These are phyloP conservation scores for Pichia norvegensis DNA, from an alignment of 1,139 yeast genomes.

Conservation along the genomic window DNA sequence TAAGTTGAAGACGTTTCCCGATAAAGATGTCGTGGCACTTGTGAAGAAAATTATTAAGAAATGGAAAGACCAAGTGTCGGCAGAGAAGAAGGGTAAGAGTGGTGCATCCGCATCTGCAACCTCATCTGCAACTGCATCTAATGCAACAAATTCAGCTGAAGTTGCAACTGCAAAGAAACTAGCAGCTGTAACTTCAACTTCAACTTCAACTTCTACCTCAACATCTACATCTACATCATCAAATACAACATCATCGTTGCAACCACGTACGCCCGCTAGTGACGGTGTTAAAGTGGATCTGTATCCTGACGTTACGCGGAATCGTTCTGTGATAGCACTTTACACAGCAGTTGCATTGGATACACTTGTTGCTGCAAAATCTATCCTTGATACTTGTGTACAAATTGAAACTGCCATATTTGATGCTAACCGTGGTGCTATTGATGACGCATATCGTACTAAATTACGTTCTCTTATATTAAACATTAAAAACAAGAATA, in stretches of 20 bases:
- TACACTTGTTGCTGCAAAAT: constrained; percentile 49
- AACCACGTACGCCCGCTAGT: constrained; percentile 54
- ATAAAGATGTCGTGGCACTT: constrained; percentile 54
- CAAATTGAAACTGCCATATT: constrained; percentile 70
- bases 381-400: constrained; percentile 56
- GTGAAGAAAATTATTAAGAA: constrained; percentile 76
- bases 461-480: constrained; percentile 76
- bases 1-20: constrained; percentile 65
- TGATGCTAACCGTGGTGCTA: constrained; percentile 47
- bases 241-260: not conserved
- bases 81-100: constrained; percentile 38
- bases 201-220: not conserved
- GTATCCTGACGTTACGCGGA: constrained; percentile 66
- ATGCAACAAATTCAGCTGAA: too few relatives aligned
- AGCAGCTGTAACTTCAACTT: not conserved
- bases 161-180: constrained; percentile 1
- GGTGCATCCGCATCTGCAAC: constrained; percentile 13
- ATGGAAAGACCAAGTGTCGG: constrained; percentile 88
- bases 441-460: constrained; percentile 59
- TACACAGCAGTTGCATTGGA: constrained; percentile 88
- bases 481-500: constrained; percentile 82
- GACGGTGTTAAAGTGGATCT: constrained; percentile 71
- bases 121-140: not conserved
- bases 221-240: too few relatives aligned
- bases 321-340: constrained; percentile 73